Evolutionary conservation across 2,329 filamentous ascomycete species (phyloP).

Genomic region (Fusarium sp.): DNA sequence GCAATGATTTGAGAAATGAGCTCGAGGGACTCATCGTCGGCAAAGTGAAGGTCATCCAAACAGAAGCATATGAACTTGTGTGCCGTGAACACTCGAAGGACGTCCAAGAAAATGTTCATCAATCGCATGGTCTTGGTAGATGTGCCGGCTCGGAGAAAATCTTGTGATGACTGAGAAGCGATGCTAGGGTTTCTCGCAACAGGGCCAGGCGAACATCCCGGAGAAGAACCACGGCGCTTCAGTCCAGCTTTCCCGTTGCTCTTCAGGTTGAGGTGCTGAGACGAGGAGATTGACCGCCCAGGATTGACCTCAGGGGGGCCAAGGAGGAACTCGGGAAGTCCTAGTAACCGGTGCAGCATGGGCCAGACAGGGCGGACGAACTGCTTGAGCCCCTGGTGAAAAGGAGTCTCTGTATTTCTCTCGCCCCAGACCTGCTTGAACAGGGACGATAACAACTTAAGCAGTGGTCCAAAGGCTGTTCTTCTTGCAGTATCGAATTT

Average conservation of each 20-base stretch:
- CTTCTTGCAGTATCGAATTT: slow-evolving; percentile 74
- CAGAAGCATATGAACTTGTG: slow-evolving; percentile 91
- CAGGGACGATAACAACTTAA: slow-evolving; percentile 73
- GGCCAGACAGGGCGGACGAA: slow-evolving; percentile 74
- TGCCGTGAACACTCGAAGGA: slow-evolving; percentile 82
- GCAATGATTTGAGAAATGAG: slow-evolving; percentile 84
- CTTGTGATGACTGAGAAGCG: slow-evolving; percentile 66
- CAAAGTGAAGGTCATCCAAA: slow-evolving; percentile 90
- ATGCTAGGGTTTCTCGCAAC: slow-evolving; percentile 52
- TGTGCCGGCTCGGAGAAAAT: slow-evolving; percentile 68
- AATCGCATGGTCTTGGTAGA: slow-evolving; percentile 77
- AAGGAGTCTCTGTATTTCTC: slow-evolving; percentile 72
- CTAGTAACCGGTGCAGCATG: slow-evolving; percentile 70
- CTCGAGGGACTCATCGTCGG: slow-evolving; percentile 88
- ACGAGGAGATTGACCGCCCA: slow-evolving; percentile 52
- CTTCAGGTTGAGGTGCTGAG: slow-evolving; percentile 48
- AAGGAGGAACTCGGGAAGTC: slow-evolving; percentile 77
- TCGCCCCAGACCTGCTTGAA: slow-evolving; percentile 77
- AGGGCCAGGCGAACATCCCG: slow-evolving; percentile 56
- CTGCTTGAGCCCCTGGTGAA: slow-evolving; percentile 71
- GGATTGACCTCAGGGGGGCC: slow-evolving; percentile 58
- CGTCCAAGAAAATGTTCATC: slow-evolving; percentile 89
- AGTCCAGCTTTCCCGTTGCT: slow-evolving; percentile 47
- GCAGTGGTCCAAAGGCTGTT: slow-evolving; percentile 71
- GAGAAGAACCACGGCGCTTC: slow-evolving; percentile 63